Base-by-base conservation (phyloP, 1,284 basidiomycete genomes). In the Quambalaria eucalypti region DNA sequence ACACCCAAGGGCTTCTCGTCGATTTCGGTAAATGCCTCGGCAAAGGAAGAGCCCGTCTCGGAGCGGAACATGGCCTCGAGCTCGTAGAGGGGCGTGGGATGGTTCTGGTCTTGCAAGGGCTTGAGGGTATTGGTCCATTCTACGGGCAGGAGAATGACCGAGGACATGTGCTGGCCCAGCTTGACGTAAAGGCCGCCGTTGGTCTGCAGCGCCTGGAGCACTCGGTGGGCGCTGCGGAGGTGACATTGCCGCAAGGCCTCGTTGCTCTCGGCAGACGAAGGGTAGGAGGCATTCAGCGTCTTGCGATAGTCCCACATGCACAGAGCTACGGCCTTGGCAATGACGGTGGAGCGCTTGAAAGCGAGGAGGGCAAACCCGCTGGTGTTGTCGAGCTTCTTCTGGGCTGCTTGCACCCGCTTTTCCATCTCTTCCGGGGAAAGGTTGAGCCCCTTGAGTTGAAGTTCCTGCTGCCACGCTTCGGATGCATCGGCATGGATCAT, bases 101-200 rank as follows among this genome's bases (percentile, higher is more conserved):
- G 64, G 59, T 74, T 74, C 54, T 74, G 69, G 50, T 75, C 73
- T 59, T 79, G 78, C 12, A 77, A 60, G 1, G 86, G 84, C 33
- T 80, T 77, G 82, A 87, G 84, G 12, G 77, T 79, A 5, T 65
- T 84, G 85, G 71, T 76, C 76, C 76, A 78, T 78, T 96, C 91
- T 38, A 81, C 80, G 0, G 95, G 93, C 23, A 98, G 81, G 10
- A 88, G 81, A 48, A 82, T 80, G 1, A 82, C 78, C 0, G 80
- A 78, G 6, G 80, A 80, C 72, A 98, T 84, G 54, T 77, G 74
- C 57, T 75, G 73, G 36, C 77, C 76, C 59, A 92, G 77, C 74
- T 95, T 95, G 76, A 95, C 91, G 76, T 90, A 95, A 36, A 93
- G 84, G 14, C 90, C 88, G 80, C 93, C 93, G 71, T 97, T 96